These are phyloP conservation scores for Phoma sp. DNA, from an alignment of 2,329 filamentous ascomycete genomes.

Conservation along the genomic window DNA sequence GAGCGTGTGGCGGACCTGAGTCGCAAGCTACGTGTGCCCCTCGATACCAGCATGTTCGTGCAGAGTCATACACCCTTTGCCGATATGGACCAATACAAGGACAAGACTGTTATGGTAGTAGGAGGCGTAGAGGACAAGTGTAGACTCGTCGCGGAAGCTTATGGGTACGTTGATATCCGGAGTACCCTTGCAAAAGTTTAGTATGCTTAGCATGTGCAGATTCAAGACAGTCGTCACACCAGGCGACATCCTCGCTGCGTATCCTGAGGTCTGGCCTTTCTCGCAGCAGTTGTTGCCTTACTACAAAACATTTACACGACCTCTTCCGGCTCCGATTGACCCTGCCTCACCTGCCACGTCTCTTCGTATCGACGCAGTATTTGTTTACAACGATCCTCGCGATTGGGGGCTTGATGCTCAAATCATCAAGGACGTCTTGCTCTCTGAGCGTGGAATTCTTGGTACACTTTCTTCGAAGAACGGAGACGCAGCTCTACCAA, in stretches of 20 bases:
- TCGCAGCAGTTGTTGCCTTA: conserved; percentile 68
- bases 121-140: conserved; percentile 63
- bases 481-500: conserved; percentile 67
- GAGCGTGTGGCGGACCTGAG: conserved; percentile 75
- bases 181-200: neutral
- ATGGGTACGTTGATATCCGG: conserved; percentile 30
- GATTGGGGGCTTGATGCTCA: conserved; percentile 94
- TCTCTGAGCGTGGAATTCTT: conserved; percentile 78
- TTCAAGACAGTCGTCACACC: conserved; percentile 79
- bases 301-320: conserved; percentile 65
- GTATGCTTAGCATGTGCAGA: conserved; percentile 21
- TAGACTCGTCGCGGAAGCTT: conserved; percentile 72
- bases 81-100: conserved; percentile 64
- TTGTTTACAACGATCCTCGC: conserved; percentile 94
- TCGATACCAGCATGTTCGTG: conserved; percentile 75
- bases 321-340: conserved; percentile 61
- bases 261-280: conserved; percentile 85
- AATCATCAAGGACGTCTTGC: conserved; percentile 80
- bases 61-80: conserved; percentile 92
- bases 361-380: conserved; percentile 85
- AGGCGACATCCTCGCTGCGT: conserved; percentile 77
- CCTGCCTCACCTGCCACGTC: conserved; percentile 55
- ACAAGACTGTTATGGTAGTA: conserved; percentile 58
- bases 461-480: conserved; percentile 81
- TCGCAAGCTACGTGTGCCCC: conserved; percentile 66